phyloP scores from a whole-genome alignment of 2,329 filamentous ascomycete genomes.

The Diaporthe vexans region DNA sequence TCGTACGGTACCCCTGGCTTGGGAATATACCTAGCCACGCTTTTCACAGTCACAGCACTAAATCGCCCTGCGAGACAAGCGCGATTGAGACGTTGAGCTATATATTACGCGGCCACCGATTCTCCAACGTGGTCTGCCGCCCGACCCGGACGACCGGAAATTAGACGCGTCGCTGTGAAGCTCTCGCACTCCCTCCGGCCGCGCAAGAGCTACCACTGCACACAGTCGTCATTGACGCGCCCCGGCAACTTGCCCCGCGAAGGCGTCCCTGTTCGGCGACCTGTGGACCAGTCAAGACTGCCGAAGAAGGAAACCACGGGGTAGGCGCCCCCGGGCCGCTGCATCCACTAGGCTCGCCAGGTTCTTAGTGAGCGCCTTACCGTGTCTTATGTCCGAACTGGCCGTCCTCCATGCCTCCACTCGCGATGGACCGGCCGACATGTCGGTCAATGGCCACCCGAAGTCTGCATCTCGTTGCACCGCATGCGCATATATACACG shows the following conservation, averaged over 20 bases:
- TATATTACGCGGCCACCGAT: background rate
- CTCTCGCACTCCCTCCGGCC: background rate
- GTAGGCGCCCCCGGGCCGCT: background rate
- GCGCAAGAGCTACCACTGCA: constrained; percentile 18
- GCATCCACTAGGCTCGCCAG: constrained; percentile 3
- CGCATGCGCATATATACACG: background rate
- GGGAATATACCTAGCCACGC: background rate
- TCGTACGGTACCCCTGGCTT: background rate
- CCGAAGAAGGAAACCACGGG: constrained; percentile 10
- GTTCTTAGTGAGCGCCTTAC: background rate
- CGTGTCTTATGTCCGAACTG: background rate
- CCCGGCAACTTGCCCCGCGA: background rate
- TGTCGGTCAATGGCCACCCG: background rate
- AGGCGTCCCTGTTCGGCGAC: background rate
- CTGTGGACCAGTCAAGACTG: background rate
- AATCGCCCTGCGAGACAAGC: background rate
- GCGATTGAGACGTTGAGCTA: background rate
- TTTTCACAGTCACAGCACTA: background rate
- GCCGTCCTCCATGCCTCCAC: background rate
- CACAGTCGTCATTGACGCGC: background rate
- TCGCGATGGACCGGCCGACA: background rate
- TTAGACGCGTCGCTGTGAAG: background rate
- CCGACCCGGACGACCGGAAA: constrained; percentile 21
- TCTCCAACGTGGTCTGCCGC: background rate
- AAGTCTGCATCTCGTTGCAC: background rate